Percentiles rank a stretch among this genome's conserved stretches.
Evolutionary conservation across 148 eudicot species (phyloP).

Genomic region (Heliamphora exappendiculata): DNA sequence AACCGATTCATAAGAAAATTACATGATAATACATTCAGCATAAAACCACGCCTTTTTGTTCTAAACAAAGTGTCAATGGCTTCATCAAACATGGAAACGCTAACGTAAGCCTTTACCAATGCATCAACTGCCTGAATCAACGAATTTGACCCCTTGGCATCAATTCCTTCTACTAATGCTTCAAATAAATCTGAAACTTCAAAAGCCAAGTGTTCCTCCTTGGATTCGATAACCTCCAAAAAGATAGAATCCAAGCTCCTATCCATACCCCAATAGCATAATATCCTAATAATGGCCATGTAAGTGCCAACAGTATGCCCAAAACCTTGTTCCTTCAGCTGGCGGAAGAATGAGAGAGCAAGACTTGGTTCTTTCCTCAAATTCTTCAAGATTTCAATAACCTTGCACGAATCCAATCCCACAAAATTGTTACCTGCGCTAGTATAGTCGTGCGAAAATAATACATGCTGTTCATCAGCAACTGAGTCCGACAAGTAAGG

Average conservation of each 20-base stretch:
- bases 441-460: not conserved
- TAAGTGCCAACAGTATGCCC: slow-evolving; percentile 41
- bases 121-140: slow-evolving; percentile 39
- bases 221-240: slow-evolving; percentile 32
- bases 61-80: slow-evolving; percentile 38
- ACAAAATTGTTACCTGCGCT: slow-evolving; percentile 7
- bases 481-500: slow-evolving; percentile 18
- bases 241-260: slow-evolving; percentile 35
- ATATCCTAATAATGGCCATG: slow-evolving; percentile 37
- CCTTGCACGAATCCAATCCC: slow-evolving; percentile 28
- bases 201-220: slow-evolving; percentile 33
- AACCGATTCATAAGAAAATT: slow-evolving; percentile 45
- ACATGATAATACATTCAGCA: slow-evolving; percentile 22
- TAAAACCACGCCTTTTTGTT: slow-evolving; percentile 10
- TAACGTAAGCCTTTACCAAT: slow-evolving; percentile 51
- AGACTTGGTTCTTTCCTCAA: slow-evolving; percentile 35
- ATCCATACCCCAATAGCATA: slow-evolving; percentile 38
- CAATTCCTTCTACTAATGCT: slow-evolving; percentile 29
- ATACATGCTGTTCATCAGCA: slow-evolving; percentile 34
- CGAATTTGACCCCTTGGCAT: slow-evolving; percentile 18
- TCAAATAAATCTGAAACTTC: slow-evolving; percentile 41
- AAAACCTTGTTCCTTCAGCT: slow-evolving; percentile 46
- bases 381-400: slow-evolving; percentile 24
- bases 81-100: slow-evolving; percentile 50
- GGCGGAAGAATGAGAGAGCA: slow-evolving; percentile 36